phyloP scores from a whole-genome alignment of 2,329 filamentous ascomycete genomes.

The Fusarium coffeatum region DNA sequence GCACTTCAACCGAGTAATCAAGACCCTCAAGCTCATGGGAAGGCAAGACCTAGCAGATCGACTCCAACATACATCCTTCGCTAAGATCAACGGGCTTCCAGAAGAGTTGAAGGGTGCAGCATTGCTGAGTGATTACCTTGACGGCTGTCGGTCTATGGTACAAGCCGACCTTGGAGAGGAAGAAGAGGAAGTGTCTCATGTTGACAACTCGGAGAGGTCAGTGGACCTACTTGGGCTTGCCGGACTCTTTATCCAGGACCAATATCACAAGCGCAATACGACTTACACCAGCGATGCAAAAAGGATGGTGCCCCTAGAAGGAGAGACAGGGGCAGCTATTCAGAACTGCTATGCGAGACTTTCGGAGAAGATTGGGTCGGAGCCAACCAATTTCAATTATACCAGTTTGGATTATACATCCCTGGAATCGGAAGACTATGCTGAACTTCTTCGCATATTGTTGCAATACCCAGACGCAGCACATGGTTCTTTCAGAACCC shows the following conservation, averaged over 20 bases:
- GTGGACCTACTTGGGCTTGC: conserved; percentile 28
- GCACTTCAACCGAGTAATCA: conserved; percentile 79
- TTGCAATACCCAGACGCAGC: conserved; percentile 74
- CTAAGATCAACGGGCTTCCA: conserved; percentile 60
- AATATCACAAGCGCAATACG: conserved; percentile 43
- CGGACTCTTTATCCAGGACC: conserved; percentile 41
- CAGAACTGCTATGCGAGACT: conserved; percentile 44
- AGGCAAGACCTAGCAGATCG: conserved; percentile 48
- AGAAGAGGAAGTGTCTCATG: conserved; percentile 15
- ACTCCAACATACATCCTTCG: conserved; percentile 59
- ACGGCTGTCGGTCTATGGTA: conserved; percentile 16
- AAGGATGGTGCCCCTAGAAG: conserved; percentile 49
- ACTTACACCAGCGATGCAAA: conserved; percentile 41
- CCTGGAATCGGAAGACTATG: conserved; percentile 37
- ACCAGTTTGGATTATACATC: conserved; percentile 17
- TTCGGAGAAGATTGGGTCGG: conserved; percentile 6
- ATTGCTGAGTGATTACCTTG: conserved; percentile 41
- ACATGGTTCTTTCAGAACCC: conserved; percentile 70
- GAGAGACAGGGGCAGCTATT: conserved; percentile 33
- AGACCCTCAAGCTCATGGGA: conserved; percentile 57
- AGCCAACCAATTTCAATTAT: conserved; percentile 22
- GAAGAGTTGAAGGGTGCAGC: conserved; percentile 27
- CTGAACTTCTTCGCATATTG: conserved; percentile 63
- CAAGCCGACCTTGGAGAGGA: conserved; percentile 1
- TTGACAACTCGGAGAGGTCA: conserved; percentile 28